Evolutionary conservation across 768 basidiomycete genomes (phyloP).

Genomic region (Pisolithus microcarpus): DNA sequence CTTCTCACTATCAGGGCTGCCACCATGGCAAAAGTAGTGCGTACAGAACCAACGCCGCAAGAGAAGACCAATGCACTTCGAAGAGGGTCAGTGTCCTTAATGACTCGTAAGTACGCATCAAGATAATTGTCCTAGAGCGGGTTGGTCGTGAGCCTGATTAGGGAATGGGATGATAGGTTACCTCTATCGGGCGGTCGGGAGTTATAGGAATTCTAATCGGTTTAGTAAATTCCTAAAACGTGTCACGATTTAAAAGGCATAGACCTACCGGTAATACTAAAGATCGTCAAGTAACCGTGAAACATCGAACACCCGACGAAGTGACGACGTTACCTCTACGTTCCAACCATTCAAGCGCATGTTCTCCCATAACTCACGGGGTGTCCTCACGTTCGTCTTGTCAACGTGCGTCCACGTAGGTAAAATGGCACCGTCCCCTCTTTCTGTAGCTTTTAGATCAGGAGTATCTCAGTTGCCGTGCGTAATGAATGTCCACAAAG

Average conservation of each 20-base stretch:
- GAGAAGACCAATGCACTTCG: slow-evolving; percentile 84
- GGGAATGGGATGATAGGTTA: slow-evolving; percentile 19
- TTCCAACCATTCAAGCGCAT: slow-evolving; percentile 83
- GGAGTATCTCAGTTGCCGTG: slow-evolving; percentile 3
- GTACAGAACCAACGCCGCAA: slow-evolving; percentile 94
- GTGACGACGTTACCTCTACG: slow-evolving; percentile 56
- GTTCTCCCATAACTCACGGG: slow-evolving; percentile 75
- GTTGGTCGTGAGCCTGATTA: neutral
- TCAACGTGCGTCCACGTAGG: slow-evolving; percentile 95
- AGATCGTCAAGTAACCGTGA: slow-evolving; percentile 6
- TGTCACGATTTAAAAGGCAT: neutral
- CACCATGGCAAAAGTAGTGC: slow-evolving; percentile 97
- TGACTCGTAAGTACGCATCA: slow-evolving; percentile 82
- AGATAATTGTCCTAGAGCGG: slow-evolving; percentile 77
- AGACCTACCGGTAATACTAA: slow-evolving; percentile 69
- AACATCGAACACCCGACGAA: neutral
- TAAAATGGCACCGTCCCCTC: slow-evolving; percentile 73
- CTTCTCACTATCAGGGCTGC: slow-evolving; percentile 82
- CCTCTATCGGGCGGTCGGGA: slow-evolving; percentile 86
- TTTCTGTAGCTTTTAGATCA: slow-evolving; percentile 36
- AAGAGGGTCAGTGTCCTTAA: slow-evolving; percentile 72
- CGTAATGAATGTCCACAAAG: neutral
- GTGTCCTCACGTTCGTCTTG: slow-evolving; percentile 73
- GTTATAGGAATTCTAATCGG: slow-evolving; percentile 81
- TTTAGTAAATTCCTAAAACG: slow-evolving; percentile 8